A percentile compares a stretch with the other conserved stretches of the same genome.
phyloP scores from a whole-genome alignment of 2,329 filamentous ascomycete species.

The Arthrocladium fulminans region DNA sequence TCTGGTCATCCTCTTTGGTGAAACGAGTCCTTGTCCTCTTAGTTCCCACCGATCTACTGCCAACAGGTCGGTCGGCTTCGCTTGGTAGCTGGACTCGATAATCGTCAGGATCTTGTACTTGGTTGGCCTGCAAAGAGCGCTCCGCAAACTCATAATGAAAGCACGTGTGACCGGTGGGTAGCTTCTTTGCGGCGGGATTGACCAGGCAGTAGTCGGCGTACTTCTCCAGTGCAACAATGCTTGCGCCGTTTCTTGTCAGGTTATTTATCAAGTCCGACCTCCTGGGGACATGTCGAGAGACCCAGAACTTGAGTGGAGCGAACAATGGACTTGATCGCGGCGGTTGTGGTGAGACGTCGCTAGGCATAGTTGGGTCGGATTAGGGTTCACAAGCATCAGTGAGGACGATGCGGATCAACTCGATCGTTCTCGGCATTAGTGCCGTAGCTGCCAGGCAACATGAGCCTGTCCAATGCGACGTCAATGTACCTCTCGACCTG shows the following conservation, averaged over 20 bases:
- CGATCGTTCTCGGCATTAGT: neutral
- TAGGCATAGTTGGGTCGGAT: neutral
- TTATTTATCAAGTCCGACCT: slow-evolving; percentile 35
- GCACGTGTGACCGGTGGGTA: slow-evolving; percentile 31
- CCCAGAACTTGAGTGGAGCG: slow-evolving; percentile 48
- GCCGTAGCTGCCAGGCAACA: neutral
- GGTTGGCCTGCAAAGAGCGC: slow-evolving; percentile 41
- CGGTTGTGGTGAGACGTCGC: neutral
- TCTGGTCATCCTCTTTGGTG: slow-evolving; percentile 37
- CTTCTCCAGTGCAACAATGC: slow-evolving; percentile 44
- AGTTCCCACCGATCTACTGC: slow-evolving; percentile 31
- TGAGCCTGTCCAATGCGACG: neutral
- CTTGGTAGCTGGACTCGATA: slow-evolving; percentile 41
- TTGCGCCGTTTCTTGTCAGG: slow-evolving; percentile 44
- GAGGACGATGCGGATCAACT: neutral
- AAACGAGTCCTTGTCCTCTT: slow-evolving; percentile 29
- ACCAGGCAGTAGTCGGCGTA: slow-evolving; percentile 51
- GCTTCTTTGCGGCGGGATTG: slow-evolving; percentile 46
- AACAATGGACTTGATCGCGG: slow-evolving; percentile 35
- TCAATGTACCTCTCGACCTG: neutral
- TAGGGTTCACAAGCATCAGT: too few species aligned
- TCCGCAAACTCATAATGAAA: slow-evolving; percentile 53
- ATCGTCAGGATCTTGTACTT: slow-evolving; percentile 40
- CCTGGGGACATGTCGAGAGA: slow-evolving; percentile 46
- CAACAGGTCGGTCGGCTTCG: slow-evolving; percentile 33